Conservation (phyloP, 495 filamentous ascomycete genomes). For the Podospora tetraspora region DNA sequence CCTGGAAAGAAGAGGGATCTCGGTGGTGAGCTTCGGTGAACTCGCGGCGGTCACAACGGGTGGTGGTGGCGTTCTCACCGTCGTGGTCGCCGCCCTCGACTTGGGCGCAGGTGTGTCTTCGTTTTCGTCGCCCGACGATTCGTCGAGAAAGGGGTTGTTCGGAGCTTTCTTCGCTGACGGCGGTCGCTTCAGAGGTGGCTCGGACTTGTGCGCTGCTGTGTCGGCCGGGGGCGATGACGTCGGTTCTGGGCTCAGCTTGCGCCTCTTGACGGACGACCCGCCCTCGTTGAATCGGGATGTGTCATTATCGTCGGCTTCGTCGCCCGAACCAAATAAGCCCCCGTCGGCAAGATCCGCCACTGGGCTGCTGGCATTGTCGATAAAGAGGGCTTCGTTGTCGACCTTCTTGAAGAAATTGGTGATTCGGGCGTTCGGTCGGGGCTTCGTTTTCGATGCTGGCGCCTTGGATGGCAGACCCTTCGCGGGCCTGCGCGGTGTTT, state of each 20-base stretch:
- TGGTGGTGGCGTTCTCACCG: constrained; percentile 18
- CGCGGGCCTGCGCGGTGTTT: neutral
- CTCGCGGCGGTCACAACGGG: neutral
- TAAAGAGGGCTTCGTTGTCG: constrained; percentile 39
- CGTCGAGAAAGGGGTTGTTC: constrained; percentile 30
- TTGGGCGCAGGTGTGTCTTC: neutral
- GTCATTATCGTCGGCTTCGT: constrained; percentile 31
- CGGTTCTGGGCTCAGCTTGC: constrained; percentile 29
- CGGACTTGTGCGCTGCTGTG: neutral
- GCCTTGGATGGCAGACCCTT: constrained; percentile 1
- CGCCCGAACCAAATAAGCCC: constrained; percentile 21
- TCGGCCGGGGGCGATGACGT: neutral
- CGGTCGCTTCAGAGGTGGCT: neutral
- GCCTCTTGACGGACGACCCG: constrained; percentile 39
- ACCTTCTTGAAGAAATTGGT: constrained; percentile 77
- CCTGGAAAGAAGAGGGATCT: constrained; percentile 12
- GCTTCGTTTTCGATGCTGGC: constrained; percentile 23
- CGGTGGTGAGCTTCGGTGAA: constrained; percentile 19
- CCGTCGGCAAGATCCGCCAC: constrained; percentile 1
- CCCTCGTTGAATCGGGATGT: constrained; percentile 49
- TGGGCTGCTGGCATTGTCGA: constrained; percentile 12
- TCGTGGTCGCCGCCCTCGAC: neutral
- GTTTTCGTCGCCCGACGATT: constrained; percentile 17
- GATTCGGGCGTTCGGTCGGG: constrained; percentile 63
- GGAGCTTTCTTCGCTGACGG: constrained; percentile 13